phyloP scores from a whole-genome alignment of 768 basidiomycete species.

The Antrodiella citrinella region DNA sequence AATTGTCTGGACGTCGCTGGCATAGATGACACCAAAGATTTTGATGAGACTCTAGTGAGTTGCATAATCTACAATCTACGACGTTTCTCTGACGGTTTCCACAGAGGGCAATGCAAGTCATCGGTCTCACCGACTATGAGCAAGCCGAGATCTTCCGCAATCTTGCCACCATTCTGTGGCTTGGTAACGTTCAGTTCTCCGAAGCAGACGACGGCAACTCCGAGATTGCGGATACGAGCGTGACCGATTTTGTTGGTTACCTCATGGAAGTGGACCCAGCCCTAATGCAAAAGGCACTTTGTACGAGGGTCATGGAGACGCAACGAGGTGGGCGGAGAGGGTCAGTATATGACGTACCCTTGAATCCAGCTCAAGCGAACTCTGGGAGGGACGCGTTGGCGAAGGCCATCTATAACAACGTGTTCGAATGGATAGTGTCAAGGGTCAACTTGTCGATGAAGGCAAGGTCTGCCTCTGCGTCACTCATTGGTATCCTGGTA shows the following conservation, averaged over 20 bases:
- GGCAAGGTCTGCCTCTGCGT: slow-evolving; percentile 59
- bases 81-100: not conserved
- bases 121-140: slow-evolving; percentile 79
- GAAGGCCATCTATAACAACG: slow-evolving; percentile 95
- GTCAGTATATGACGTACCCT: slow-evolving; percentile 93
- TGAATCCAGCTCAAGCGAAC: slow-evolving; percentile 85
- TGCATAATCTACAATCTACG: not conserved
- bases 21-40: slow-evolving; percentile 87
- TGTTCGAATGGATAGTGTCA: slow-evolving; percentile 99
- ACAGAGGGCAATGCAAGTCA: slow-evolving; percentile 88
- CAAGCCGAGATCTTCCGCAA: slow-evolving; percentile 91
- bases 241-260: slow-evolving; percentile 94
- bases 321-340: slow-evolving; percentile 87
- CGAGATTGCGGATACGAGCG: slow-evolving; percentile 65
- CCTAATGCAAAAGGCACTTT: slow-evolving; percentile 80
- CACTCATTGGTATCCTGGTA: slow-evolving; percentile 89
- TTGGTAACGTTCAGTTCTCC: slow-evolving; percentile 88
- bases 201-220: slow-evolving; percentile 91
- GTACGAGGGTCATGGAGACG: slow-evolving; percentile 83
- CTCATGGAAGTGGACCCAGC: slow-evolving; percentile 82
- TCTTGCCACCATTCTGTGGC: slow-evolving; percentile 88
- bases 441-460: slow-evolving; percentile 97
- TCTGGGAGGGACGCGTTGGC: slow-evolving; percentile 88
- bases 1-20: slow-evolving; percentile 88
- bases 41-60: slow-evolving; percentile 78